A percentile compares a stretch with the other conserved stretches of the same genome.
Conservation (phyloP, 208 protist species). For the Polymyxa betae region DNA sequence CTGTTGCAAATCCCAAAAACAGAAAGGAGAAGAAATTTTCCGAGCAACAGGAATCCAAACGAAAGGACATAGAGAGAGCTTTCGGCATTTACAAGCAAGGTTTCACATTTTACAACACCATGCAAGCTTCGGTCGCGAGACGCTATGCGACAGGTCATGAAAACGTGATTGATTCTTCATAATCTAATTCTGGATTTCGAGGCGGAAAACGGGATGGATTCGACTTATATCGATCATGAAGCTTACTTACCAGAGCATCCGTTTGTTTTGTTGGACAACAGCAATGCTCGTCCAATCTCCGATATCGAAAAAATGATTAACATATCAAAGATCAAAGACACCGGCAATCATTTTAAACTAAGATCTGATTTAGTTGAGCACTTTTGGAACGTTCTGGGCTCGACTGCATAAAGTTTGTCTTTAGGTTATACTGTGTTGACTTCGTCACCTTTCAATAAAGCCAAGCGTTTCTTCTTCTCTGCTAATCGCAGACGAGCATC, state of each 20-base stretch:
- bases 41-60: conserved; percentile 2
- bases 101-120: conserved; percentile 15
- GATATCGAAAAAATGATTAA: background rate
- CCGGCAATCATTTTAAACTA: background rate
- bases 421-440: too few relatives aligned
- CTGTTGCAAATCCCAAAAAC: background rate
- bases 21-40: background rate
- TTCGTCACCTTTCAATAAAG: too few relatives aligned
- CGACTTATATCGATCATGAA: background rate
- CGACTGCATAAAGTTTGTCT: too few relatives aligned
- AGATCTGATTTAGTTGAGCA: too few relatives aligned
- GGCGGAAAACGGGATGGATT: background rate
- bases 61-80: conserved; percentile 6
- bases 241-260: background rate
- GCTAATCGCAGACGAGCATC: too few relatives aligned
- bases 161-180: background rate
- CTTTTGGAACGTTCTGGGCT: too few relatives aligned
- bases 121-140: background rate
- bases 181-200: conserved; percentile 21
- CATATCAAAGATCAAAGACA: background rate
- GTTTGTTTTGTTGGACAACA: background rate
- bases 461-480: too few relatives aligned
- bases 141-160: background rate
- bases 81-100: conserved; percentile 32
- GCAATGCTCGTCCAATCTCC: background rate